Conservation (phyloP, 2,329 filamentous ascomycete genomes). For the Westerdykella ornata region DNA sequence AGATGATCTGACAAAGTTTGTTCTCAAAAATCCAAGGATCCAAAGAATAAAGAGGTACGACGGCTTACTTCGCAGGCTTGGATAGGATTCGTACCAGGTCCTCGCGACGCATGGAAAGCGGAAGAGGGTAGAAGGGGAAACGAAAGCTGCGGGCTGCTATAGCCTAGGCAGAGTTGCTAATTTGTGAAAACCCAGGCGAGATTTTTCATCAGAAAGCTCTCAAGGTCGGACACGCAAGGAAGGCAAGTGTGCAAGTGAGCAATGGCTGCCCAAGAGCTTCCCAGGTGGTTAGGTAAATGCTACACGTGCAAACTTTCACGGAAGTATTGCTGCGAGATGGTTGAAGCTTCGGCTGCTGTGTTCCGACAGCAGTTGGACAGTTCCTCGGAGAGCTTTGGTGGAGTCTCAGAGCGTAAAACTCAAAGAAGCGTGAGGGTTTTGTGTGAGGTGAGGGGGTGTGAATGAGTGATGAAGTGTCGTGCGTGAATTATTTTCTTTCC, state of each 20-base stretch:
- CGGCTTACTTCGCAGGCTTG: constrained; percentile 84
- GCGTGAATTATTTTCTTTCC: too few species aligned
- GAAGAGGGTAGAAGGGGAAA: constrained; percentile 14
- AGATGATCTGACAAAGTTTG: not conserved
- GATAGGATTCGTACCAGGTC: constrained; percentile 89
- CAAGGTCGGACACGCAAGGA: not conserved
- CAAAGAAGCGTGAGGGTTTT: too few species aligned
- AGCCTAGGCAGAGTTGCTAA: constrained; percentile 30
- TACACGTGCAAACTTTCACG: too few species aligned
- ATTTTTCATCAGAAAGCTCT: not conserved
- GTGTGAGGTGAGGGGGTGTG: too few species aligned
- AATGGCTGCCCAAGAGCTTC: not conserved
- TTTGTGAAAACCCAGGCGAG: not conserved
- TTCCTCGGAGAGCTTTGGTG: too few species aligned
- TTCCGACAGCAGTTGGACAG: too few species aligned
- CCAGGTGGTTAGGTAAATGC: too few species aligned
- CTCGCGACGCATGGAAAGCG: constrained; percentile 75
- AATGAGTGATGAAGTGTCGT: too few species aligned
- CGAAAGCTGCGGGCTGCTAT: constrained; percentile 31
- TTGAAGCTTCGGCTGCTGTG: too few species aligned
- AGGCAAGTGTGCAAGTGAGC: not conserved
- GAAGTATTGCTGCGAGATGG: too few species aligned
- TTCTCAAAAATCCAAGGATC: not conserved
- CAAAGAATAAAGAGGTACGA: constrained; percentile 1
- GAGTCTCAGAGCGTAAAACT: too few species aligned